Base-by-base conservation (phyloP, 495 filamentous ascomycete species). In the Penicillium mononematosum region DNA sequence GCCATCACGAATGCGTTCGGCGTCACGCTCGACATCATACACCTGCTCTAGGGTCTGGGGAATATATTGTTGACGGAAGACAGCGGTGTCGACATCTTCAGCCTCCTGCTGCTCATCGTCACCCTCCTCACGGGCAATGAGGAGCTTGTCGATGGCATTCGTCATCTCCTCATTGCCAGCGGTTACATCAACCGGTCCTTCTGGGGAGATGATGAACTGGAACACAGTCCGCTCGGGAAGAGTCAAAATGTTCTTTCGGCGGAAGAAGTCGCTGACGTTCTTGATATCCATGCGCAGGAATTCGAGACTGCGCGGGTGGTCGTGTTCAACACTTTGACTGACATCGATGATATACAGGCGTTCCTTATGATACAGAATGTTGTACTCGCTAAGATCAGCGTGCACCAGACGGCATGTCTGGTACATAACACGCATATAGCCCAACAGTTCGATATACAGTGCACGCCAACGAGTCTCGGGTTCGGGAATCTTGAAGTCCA, bases 211-310 rank as follows among this genome's bases (percentile, higher is more conserved):
- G 59, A 96, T 85, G 70, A 96, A 97, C 46, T 86, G 80, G 74
- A 94, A 98, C 8, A 90, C 71, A 0, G 79, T 72, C 22, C 84
- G 83, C 63, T 97, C 92, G 4, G 84, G 66, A 10, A 98, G 76
- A 0, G 81, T 86, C 58, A 92, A 83, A 3, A 97, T 90, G 45
- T 86, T 88, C 64, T 95, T 88, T 4, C 88, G 81, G 48, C 84
- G 73, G 81, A 98, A 98, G 75, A 94, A 98, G 66, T 95, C 91
- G 43, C 82, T 85, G 3, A 94, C 83, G 64, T 98, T 98, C 79
- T 96, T 97, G 71, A 98, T 89, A 70, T 98, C 94, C 90, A 96
- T 97, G 19, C 92, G 84, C 56, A 98, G 75, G 70, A 98, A 98
- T 68, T 97, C 91, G 19, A 95, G 78, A 32, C 88, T 91, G 56